A percentile compares a stretch with the other conserved stretches of the same genome.
Evolutionary conservation across 495 filamentous ascomycete genomes (phyloP).

Genomic region (Penicillium mononematosum): DNA sequence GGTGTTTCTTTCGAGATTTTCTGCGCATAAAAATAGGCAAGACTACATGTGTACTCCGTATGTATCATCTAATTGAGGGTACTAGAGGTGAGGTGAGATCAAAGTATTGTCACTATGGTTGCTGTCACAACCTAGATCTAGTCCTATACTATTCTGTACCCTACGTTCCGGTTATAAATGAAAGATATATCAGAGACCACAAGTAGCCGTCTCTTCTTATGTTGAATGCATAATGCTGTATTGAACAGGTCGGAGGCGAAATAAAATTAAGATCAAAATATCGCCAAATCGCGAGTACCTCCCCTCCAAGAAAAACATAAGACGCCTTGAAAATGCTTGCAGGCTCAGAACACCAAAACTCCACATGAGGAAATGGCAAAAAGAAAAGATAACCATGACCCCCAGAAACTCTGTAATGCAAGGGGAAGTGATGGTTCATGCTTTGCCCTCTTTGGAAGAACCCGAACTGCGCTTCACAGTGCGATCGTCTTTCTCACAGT

Average conservation of each 20-base stretch:
- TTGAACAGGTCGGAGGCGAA: constrained; percentile 18
- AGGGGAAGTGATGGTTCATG: constrained; percentile 21
- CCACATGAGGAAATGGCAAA: constrained; percentile 16
- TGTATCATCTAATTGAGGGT: neutral
- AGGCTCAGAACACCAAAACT: constrained; percentile 17
- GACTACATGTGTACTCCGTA: too few relatives aligned
- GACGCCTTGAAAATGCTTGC: constrained; percentile 24
- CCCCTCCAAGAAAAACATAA: constrained; percentile 18
- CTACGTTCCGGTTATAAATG: neutral
- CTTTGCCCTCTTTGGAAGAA: constrained; percentile 39
- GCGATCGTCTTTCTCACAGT: constrained; percentile 79
- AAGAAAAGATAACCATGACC: constrained; percentile 25
- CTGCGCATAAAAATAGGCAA: neutral
- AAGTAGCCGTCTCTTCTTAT: neutral
- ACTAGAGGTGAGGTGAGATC: neutral
- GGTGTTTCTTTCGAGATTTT: neutral
- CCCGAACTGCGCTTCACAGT: constrained; percentile 50
- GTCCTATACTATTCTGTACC: neutral
- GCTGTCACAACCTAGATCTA: neutral
- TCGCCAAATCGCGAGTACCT: constrained; percentile 21
- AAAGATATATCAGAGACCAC: neutral
- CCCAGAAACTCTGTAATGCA: constrained; percentile 24
- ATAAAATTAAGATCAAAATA: constrained; percentile 25
- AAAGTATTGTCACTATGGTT: neutral
- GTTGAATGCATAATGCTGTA: constrained; percentile 29